Conservation (phyloP, 495 filamentous ascomycete genomes). For the Tuber indicum region DNA sequence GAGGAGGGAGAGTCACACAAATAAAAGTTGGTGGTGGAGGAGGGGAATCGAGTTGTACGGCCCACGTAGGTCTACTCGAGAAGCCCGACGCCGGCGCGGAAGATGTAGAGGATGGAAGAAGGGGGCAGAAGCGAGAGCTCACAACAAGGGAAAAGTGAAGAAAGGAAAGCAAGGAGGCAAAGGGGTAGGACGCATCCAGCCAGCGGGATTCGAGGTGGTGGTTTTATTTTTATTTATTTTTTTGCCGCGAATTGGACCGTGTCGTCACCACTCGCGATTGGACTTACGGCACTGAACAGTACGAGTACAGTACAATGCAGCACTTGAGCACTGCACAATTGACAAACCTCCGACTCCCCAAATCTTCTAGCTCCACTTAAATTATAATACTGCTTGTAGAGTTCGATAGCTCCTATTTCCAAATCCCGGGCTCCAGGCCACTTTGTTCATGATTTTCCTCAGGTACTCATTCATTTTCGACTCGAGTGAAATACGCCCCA, state of each 20-base stretch:
- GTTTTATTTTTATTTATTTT: neutral
- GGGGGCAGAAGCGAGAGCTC: neutral
- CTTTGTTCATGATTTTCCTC: neutral
- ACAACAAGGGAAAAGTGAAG: neutral
- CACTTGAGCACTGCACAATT: neutral
- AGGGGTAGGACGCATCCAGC: neutral
- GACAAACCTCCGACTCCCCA: neutral
- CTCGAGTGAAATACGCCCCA: neutral
- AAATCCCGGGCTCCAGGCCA: neutral
- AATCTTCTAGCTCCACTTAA: neutral
- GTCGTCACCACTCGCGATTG: neutral
- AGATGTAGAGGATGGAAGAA: neutral
- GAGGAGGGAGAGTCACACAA: neutral
- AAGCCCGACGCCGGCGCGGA: neutral
- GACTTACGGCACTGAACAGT: neutral
- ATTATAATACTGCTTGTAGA: neutral
- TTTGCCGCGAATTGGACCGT: neutral
- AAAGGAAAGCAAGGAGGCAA: neutral
- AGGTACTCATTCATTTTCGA: neutral
- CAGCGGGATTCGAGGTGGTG: neutral
- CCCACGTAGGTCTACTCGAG: neutral
- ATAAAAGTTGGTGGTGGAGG: neutral
- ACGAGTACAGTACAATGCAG: neutral
- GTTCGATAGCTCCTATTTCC: neutral
- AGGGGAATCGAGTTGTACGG: neutral